Evolutionary conservation across 495 filamentous ascomycete species (phyloP).

Genomic region (Aspergillus haitiensis): DNA sequence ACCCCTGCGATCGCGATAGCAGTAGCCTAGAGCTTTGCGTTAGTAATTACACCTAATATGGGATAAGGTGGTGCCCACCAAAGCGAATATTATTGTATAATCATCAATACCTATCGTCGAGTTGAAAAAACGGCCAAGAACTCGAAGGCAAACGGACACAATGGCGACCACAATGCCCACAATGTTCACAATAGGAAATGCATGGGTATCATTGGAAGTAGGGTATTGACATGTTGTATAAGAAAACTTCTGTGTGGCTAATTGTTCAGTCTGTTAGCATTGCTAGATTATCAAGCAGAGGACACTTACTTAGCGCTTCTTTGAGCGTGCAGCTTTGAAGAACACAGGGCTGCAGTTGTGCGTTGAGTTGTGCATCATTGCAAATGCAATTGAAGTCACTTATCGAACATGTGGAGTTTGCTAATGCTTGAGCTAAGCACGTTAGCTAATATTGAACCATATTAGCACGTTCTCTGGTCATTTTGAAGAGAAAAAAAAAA

Average conservation of each 20-base stretch:
- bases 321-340: conserved; percentile 20
- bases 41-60: background rate
- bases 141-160: conserved; percentile 2
- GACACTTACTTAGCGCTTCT: conserved; percentile 21
- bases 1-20: conserved; percentile 5
- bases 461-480: background rate
- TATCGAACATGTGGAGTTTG: conserved; percentile 11
- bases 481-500: background rate
- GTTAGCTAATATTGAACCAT: background rate
- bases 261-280: background rate
- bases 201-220: background rate
- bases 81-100: conserved; percentile 1
- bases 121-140: conserved; percentile 7
- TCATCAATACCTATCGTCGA: conserved; percentile 18
- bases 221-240: conserved; percentile 11
- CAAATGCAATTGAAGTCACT: conserved; percentile 24
- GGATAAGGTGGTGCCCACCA: background rate
- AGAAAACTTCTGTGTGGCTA: conserved; percentile 10
- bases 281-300: background rate
- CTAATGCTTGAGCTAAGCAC: background rate
- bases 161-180: conserved; percentile 10
- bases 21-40: background rate
- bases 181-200: conserved; percentile 6
- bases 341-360: conserved; percentile 18
- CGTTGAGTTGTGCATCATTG: conserved; percentile 20